A percentile compares a stretch with the other conserved stretches of the same genome.
Conservation (phyloP, 108 stramenopile genomes). For the Fistulifera solaris region DNA sequence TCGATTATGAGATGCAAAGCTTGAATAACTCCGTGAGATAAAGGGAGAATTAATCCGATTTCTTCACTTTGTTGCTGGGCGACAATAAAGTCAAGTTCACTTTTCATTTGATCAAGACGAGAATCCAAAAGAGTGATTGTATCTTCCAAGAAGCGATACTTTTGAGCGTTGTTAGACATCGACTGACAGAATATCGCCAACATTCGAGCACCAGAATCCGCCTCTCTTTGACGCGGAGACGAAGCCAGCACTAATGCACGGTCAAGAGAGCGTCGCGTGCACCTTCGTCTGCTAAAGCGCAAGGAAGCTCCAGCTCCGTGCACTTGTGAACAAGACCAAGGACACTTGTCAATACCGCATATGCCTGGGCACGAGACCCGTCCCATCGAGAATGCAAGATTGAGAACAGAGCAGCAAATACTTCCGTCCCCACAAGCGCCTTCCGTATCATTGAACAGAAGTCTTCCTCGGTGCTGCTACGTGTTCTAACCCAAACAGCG, state of each 20-base stretch:
- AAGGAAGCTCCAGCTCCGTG: neutral
- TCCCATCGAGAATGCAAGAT: conserved; percentile 53
- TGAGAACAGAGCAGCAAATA: conserved; percentile 27
- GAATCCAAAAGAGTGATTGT: conserved; percentile 8
- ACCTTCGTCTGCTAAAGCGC: neutral
- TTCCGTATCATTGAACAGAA: conserved; percentile 15
- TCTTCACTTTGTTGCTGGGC: conserved; percentile 4
- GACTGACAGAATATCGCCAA: conserved; percentile 28
- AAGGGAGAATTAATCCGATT: conserved; percentile 21
- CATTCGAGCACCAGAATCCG: conserved; percentile 52
- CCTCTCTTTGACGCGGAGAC: conserved; percentile 53
- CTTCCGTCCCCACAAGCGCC: conserved; percentile 19
- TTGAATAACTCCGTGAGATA: conserved; percentile 54
- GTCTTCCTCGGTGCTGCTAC: conserved; percentile 8
- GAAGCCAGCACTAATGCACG: conserved; percentile 45
- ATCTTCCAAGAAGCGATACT: conserved; percentile 3
- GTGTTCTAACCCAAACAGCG: conserved; percentile 17
- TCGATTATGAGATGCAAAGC: conserved; percentile 27
- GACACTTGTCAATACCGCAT: conserved; percentile 12
- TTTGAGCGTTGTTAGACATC: neutral
- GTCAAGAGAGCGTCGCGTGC: neutral
- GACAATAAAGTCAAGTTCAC: conserved; percentile 11
- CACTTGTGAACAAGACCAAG: conserved; percentile 1
- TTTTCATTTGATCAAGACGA: conserved; percentile 20
- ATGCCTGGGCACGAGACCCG: conserved; percentile 25